Conservation (phyloP, 2,329 filamentous ascomycete species). For the Triangularia verruculosa region DNA sequence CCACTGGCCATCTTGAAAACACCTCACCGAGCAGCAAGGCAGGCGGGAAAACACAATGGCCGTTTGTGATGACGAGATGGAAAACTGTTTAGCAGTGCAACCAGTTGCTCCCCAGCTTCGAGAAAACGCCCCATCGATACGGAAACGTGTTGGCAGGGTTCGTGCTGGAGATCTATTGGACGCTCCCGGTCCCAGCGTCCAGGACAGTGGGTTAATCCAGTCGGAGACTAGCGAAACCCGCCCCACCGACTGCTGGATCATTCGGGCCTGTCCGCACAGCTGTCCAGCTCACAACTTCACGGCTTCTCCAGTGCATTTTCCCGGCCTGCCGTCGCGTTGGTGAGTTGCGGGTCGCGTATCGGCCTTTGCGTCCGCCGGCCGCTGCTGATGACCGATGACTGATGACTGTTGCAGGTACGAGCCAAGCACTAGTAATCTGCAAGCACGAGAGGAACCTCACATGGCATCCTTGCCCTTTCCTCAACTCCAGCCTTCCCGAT, state of each 20-base stretch:
- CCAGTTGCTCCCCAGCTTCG: slow-evolving; percentile 2
- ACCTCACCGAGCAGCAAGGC: not conserved
- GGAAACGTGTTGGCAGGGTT: slow-evolving; percentile 10
- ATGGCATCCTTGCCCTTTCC: slow-evolving; percentile 20
- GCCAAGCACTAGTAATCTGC: slow-evolving; percentile 3
- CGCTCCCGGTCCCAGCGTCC: slow-evolving; percentile 13
- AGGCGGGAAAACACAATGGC: not conserved
- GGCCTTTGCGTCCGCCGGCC: not conserved
- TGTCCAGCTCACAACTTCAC: not conserved
- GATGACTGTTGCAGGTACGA: not conserved
- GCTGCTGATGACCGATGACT: slow-evolving; percentile 2
- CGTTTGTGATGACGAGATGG: not conserved
- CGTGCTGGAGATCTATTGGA: slow-evolving; percentile 10
- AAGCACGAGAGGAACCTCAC: slow-evolving; percentile 9
- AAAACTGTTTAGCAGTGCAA: too few species aligned
- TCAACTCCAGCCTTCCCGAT: slow-evolving; percentile 16
- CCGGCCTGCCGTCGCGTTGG: slow-evolving; percentile 6
- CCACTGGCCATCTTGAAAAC: too few species aligned
- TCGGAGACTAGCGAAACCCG: slow-evolving; percentile 10
- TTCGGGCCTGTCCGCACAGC: slow-evolving; percentile 7
- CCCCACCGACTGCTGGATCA: not conserved
- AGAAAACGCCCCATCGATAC: slow-evolving; percentile 3
- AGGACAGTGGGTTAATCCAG: slow-evolving; percentile 17
- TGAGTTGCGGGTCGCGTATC: slow-evolving; percentile 16
- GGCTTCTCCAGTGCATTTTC: slow-evolving; percentile 1